Percentiles rank a stretch among this genome's conserved stretches.
These are phyloP conservation scores for Nitzschia palea DNA, from an alignment of 108 stramenopile species.

Conservation along the genomic window DNA sequence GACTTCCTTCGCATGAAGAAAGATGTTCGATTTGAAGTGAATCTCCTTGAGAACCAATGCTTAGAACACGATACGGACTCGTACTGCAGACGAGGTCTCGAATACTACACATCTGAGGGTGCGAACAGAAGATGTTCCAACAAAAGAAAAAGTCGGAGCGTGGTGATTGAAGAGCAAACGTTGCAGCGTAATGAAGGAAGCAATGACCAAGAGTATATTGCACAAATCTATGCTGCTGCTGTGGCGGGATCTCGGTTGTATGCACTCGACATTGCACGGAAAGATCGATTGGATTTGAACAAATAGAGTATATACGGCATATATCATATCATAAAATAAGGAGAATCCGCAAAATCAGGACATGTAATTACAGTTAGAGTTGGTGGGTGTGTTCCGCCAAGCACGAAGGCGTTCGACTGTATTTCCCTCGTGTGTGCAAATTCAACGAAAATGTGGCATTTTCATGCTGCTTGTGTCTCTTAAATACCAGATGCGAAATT, in stretches of 20 bases:
- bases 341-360: too few species aligned
- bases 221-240: constrained; percentile 1
- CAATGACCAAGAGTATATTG: constrained; percentile 2
- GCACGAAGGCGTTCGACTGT: too few species aligned
- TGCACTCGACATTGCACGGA: neutral
- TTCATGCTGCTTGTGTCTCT: too few species aligned
- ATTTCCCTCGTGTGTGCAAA: too few species aligned
- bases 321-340: too few species aligned
- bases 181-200: constrained; percentile 6
- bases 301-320: too few species aligned
- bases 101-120: neutral
- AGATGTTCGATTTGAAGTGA: constrained; percentile 1
- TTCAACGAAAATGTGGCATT: too few species aligned
- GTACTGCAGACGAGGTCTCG: neutral
- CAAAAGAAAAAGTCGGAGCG: neutral
- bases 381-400: too few species aligned
- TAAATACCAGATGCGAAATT: too few species aligned
- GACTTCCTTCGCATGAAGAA: neutral
- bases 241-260: neutral
- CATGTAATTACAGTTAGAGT: too few species aligned
- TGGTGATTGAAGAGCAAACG: constrained; percentile 16
- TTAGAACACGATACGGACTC: neutral
- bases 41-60: neutral
- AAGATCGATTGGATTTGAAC: neutral
- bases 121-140: neutral